These are phyloP conservation scores for Pistacia integerrima DNA, from an alignment of 345 rosid genomes.

Conservation along the genomic window DNA sequence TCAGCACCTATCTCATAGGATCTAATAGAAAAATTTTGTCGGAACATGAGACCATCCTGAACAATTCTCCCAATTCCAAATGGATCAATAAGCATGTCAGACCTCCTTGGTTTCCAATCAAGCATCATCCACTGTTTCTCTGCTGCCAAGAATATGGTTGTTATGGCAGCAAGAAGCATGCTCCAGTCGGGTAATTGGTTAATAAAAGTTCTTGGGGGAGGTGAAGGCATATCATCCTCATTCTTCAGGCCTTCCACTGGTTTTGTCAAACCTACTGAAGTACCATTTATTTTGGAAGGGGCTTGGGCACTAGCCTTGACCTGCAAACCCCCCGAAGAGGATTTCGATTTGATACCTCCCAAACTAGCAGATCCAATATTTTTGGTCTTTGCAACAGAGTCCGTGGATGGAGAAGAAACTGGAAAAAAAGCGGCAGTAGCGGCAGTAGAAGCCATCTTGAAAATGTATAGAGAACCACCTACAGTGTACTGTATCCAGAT, in stretches of 20 bases:
- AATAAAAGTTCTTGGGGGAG: conserved; percentile 86
- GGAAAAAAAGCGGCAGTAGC: conserved; percentile 77
- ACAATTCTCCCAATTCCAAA: conserved; percentile 86
- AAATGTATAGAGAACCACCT: not conserved
- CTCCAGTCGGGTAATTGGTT: conserved; percentile 99
- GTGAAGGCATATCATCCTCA: conserved; percentile 47
- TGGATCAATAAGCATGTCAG: conserved; percentile 85
- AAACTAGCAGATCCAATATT: conserved; percentile 56
- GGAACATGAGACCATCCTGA: conserved; percentile 83
- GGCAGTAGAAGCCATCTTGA: conserved; percentile 74
- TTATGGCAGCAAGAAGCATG: conserved; percentile 98
- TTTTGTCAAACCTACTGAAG: conserved; percentile 48
- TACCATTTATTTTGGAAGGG: conserved; percentile 83
- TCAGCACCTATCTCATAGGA: conserved; percentile 99
- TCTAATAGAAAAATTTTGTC: conserved; percentile 89
- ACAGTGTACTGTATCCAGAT: conserved; percentile 5
- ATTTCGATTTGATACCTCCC: conserved; percentile 45
- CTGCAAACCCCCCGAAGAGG: conserved; percentile 59
- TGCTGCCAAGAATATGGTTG: conserved; percentile 94
- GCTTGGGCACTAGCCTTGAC: conserved; percentile 92
- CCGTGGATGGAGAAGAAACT: conserved; percentile 53
- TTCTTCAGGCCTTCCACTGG: conserved; percentile 51
- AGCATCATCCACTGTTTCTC: conserved; percentile 99
- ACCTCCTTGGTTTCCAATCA: conserved; percentile 91
- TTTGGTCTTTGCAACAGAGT: conserved; percentile 46